phyloP scores from a whole-genome alignment of 2,329 filamentous ascomycete genomes.

The Fusarium domesticum region DNA sequence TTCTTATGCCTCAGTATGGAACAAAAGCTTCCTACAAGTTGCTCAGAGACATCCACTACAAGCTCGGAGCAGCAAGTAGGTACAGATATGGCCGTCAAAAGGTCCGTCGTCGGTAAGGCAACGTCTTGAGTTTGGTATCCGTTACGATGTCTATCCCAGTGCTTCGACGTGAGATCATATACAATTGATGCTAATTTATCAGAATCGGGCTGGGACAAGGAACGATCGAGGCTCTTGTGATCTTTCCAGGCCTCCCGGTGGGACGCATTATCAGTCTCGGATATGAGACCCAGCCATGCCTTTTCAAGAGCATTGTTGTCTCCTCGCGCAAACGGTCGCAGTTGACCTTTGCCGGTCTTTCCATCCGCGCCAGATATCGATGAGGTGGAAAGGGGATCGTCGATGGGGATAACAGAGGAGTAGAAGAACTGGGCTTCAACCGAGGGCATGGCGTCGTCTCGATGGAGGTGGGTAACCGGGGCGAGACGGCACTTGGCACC shows the following conservation, averaged over 20 bases:
- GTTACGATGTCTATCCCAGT: constrained; percentile 46
- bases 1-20: constrained; percentile 43
- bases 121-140: constrained; percentile 34
- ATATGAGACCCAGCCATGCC: constrained; percentile 65
- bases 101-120: constrained; percentile 27
- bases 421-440: constrained; percentile 80
- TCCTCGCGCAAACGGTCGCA: constrained; percentile 73
- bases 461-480: constrained; percentile 40
- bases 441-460: constrained; percentile 52
- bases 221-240: constrained; percentile 1
- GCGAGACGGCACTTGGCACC: constrained; percentile 57
- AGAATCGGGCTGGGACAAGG: constrained; percentile 10
- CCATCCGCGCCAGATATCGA: constrained; percentile 50
- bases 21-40: constrained; percentile 50
- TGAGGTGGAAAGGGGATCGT: constrained; percentile 76
- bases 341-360: constrained; percentile 54
- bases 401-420: constrained; percentile 74
- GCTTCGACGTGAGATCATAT: constrained; percentile 43
- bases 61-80: constrained; percentile 50
- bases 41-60: constrained; percentile 44
- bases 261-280: constrained; percentile 45
- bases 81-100: constrained; percentile 31
- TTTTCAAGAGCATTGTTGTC: constrained; percentile 80
- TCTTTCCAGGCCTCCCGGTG: constrained; percentile 40
- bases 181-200: constrained; percentile 35